Evolutionary conservation across 1,139 yeast species (phyloP).

Genomic region (Geotrichum aggregatum): DNA sequence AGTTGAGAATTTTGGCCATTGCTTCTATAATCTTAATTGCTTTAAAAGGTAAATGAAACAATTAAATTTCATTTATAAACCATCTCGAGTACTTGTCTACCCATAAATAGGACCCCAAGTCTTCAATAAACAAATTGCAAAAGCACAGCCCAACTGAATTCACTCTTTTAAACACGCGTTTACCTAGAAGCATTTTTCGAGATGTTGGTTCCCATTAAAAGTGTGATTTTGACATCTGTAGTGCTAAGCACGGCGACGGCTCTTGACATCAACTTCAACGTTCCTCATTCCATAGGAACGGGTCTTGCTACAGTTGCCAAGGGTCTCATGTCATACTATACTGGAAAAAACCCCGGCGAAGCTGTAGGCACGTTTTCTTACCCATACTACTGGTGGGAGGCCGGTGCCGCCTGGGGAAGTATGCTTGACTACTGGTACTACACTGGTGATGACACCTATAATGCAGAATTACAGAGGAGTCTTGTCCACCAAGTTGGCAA

Average conservation of each 20-base stretch:
- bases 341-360: conserved; percentile 61
- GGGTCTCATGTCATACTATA: conserved; percentile 73
- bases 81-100: too few species aligned
- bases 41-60: neutral
- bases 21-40: neutral
- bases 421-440: conserved; percentile 62
- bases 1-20: too few species aligned
- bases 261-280: conserved; percentile 26
- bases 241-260: neutral
- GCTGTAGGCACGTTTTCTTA: conserved; percentile 68
- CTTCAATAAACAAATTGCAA: neutral
- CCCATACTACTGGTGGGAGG: conserved; percentile 94
- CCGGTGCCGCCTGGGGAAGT: conserved; percentile 84
- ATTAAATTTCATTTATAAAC: neutral
- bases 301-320: conserved; percentile 55
- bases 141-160: neutral
- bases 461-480: conserved; percentile 52
- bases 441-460: conserved; percentile 61
- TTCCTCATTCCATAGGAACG: conserved; percentile 28
- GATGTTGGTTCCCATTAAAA: neutral
- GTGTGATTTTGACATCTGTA: neutral
- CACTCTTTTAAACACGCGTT: neutral
- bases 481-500: conserved; percentile 63
- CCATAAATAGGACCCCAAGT: too few species aligned
- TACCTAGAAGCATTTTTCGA: neutral